Evolutionary conservation across 495 filamentous ascomycete genomes (phyloP).

Genomic region (Talaromyces stipitatus): DNA sequence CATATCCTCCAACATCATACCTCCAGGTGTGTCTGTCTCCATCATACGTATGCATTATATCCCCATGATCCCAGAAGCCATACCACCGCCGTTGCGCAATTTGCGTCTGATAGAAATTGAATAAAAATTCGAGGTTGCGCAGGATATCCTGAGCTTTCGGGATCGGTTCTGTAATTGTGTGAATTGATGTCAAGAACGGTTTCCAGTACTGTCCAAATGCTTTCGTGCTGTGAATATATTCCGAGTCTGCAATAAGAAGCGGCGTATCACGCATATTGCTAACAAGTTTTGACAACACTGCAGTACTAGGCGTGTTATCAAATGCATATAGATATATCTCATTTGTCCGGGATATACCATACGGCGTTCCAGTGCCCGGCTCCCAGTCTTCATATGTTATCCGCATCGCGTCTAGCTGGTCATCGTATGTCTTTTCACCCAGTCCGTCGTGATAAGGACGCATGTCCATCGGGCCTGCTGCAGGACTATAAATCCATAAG

Average conservation of each 20-base stretch:
- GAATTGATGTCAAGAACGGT: conserved; percentile 1
- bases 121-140: conserved; percentile 32
- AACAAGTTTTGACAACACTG: conserved; percentile 22
- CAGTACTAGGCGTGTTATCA: conserved; percentile 27
- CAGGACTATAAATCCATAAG: conserved; percentile 43
- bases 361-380: conserved; percentile 34
- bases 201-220: conserved; percentile 37
- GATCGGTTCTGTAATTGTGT: conserved; percentile 9
- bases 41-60: conserved; percentile 46
- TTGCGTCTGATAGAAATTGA: conserved; percentile 37
- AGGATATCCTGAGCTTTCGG: conserved; percentile 22
- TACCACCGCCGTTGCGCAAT: conserved; percentile 40
- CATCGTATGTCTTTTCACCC: conserved; percentile 33
- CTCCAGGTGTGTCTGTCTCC: conserved; percentile 40
- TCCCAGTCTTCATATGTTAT: conserved; percentile 50
- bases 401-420: conserved; percentile 42
- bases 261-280: conserved; percentile 27
- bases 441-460: conserved; percentile 43
- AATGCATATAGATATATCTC: conserved; percentile 37
- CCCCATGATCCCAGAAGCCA: conserved; percentile 45
- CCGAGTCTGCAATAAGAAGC: conserved; percentile 24
- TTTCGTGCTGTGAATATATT: conserved; percentile 31
- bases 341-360: conserved; percentile 40
- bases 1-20: conserved; percentile 45
- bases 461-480: conserved; percentile 37